Evolutionary conservation across 1,139 yeast species (phyloP).

Genomic region (Zygosaccharomyces pseudobailii): DNA sequence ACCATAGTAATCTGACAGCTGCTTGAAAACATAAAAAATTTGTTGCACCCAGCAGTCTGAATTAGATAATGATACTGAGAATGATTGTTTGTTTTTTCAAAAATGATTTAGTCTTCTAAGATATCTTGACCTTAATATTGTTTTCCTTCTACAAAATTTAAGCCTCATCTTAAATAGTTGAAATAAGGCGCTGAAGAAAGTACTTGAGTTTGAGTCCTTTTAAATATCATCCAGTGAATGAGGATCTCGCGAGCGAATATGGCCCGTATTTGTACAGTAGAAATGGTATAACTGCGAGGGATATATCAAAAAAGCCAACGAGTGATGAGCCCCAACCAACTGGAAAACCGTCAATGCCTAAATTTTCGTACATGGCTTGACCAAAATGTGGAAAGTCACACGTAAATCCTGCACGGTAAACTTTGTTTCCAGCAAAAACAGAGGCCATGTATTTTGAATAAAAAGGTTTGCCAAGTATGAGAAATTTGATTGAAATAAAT

Average conservation of each 20-base stretch:
- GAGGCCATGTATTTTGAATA: neutral
- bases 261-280: neutral
- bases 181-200: too few relatives aligned
- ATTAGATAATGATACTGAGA: too few relatives aligned
- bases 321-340: neutral
- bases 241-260: neutral
- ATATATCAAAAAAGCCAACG: neutral
- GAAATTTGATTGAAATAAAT: neutral
- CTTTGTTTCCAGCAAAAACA: neutral
- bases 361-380: neutral
- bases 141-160: too few relatives aligned
- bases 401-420: neutral
- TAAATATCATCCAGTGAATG: neutral
- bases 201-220: too few relatives aligned
- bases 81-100: too few relatives aligned
- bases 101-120: too few relatives aligned
- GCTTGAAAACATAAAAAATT: too few relatives aligned
- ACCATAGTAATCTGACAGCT: too few relatives aligned
- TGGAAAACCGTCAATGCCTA: neutral
- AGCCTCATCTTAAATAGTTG: too few relatives aligned
- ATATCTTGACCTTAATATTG: too few relatives aligned
- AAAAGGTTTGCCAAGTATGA: neutral
- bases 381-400: neutral
- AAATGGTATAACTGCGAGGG: neutral
- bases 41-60: too few relatives aligned